Base-by-base conservation (phyloP, 2,329 filamentous ascomycete genomes). In the Arthrobotrys pseudoclavata region DNA sequence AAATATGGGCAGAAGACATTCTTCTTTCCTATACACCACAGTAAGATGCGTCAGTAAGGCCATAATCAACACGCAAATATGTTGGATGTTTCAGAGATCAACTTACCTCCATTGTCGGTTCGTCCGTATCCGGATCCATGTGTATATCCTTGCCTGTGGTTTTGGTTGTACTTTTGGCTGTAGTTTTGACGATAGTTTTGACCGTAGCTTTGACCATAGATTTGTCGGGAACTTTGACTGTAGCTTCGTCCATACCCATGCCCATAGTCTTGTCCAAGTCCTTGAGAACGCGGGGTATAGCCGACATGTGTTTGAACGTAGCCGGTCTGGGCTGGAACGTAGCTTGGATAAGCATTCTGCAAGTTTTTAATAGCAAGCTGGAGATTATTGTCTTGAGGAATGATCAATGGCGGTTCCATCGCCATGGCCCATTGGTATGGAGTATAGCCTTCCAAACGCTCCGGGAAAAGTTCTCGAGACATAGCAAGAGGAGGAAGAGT, bases 401-500 rank as follows among this genome's bases (percentile, higher is more conserved):
- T 18, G n/a, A 20, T 9, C 5, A 69, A 47, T 7, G 53, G 53
- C 9, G 34, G 45, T 13, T 75, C 53, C 24, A 62, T 57, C 10
- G 57, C 47, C 70, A 75, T 75, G 31, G 63, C 61, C 37, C 68
- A 75, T 57, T 75, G 70, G 18, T 75, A 75, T 22, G 70, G 63
- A 4, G 70, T 75, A 31, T 45, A 45, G n/a, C 42, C 42, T 9
- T 7, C 4, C n/a, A 45, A n/a, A n/a, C 42, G 42, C 15, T 45
- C 6, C 10, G 42, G 4, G 9, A 45, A 20, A 9, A 75, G 10
- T 9, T 55, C 63, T 9, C 18, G 50, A 10, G 31, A 7, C 12
- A 26, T 18, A 26, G 42, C 20, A 24, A 22, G 10, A 10, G 15
- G 5, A 18, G 34, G 2, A 57, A n/a, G 31, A 20, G 42, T 63